Evolutionary conservation across 495 filamentous ascomycete genomes (phyloP).

Genomic region (Rostrohypoxylon terebratum): DNA sequence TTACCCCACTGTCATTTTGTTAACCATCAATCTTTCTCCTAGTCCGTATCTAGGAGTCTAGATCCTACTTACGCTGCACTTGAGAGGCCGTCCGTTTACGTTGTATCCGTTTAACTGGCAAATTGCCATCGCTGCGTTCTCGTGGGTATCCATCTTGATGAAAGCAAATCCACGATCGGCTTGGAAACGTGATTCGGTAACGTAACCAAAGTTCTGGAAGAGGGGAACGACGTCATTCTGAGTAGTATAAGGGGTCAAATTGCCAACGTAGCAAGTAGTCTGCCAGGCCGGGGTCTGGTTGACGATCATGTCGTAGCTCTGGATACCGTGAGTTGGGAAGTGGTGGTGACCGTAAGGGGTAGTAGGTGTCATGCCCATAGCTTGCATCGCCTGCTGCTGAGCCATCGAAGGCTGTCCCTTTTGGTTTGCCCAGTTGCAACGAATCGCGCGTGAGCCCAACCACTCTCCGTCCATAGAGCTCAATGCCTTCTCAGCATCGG

Average conservation of each 20-base stretch:
- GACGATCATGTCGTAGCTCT: slow-evolving; percentile 98
- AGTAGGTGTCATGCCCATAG: slow-evolving; percentile 98
- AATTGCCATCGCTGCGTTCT: slow-evolving; percentile 98
- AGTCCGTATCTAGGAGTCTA: slow-evolving; percentile 1
- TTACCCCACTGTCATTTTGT: slow-evolving; percentile 85
- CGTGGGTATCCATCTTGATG: slow-evolving; percentile 99
- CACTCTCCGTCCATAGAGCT: slow-evolving; percentile 99
- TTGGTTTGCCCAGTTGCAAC: slow-evolving; percentile 99
- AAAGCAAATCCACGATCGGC: slow-evolving; percentile 98
- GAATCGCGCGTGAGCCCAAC: slow-evolving; percentile 97
- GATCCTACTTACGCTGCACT: slow-evolving; percentile 88
- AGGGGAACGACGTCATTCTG: slow-evolving; percentile 95
- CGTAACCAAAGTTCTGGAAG: slow-evolving; percentile 98
- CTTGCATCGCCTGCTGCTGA: slow-evolving; percentile 95
- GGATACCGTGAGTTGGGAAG: slow-evolving; percentile 95
- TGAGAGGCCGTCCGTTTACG: slow-evolving; percentile 95
- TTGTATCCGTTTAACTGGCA: slow-evolving; percentile 97
- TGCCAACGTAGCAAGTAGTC: slow-evolving; percentile 98
- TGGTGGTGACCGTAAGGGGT: slow-evolving; percentile 97
- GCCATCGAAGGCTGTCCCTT: slow-evolving; percentile 99
- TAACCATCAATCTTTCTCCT: slow-evolving; percentile 17
- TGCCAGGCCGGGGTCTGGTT: slow-evolving; percentile 98
- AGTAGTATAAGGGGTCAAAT: slow-evolving; percentile 96
- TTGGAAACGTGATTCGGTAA: slow-evolving; percentile 97
- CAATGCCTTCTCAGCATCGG: slow-evolving; percentile 94